Conservation (phyloP, 1,139 yeast genomes). For the Meyerozyma sp. region DNA sequence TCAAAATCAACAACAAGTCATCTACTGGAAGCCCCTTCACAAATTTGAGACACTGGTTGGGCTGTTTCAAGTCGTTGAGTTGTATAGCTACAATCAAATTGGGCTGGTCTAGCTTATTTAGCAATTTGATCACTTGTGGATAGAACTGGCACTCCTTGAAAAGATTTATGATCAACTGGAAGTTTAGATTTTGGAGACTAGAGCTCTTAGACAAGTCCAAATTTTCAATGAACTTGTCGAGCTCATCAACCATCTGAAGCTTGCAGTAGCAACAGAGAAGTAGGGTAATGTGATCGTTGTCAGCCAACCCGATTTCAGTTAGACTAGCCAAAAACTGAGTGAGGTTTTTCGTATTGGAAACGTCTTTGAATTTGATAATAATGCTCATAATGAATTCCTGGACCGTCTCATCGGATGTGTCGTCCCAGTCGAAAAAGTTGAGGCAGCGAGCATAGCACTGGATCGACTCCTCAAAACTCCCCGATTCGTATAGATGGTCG, state of each 20-base stretch:
- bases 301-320: slow-evolving; percentile 48
- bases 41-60: slow-evolving; percentile 58
- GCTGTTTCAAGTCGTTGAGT: slow-evolving; percentile 60
- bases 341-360: slow-evolving; percentile 66
- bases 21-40: slow-evolving; percentile 69
- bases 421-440: slow-evolving; percentile 12
- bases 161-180: slow-evolving; percentile 63
- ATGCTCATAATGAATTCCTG: slow-evolving; percentile 68
- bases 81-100: slow-evolving; percentile 74
- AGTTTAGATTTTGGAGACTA: slow-evolving; percentile 48
- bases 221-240: slow-evolving; percentile 53
- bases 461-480: slow-evolving; percentile 64
- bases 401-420: slow-evolving; percentile 14
- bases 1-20: slow-evolving; percentile 68
- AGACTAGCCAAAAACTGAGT: slow-evolving; percentile 60
- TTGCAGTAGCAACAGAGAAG: slow-evolving; percentile 82
- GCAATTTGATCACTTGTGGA: slow-evolving; percentile 64
- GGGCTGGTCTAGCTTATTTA: slow-evolving; percentile 69
- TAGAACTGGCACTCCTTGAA: slow-evolving; percentile 75
- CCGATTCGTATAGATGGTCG: slow-evolving; percentile 62
- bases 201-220: slow-evolving; percentile 18
- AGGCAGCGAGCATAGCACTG: slow-evolving; percentile 53
- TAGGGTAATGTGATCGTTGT: slow-evolving; percentile 76
- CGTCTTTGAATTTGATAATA: slow-evolving; percentile 77
- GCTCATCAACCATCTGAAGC: slow-evolving; percentile 54